phyloP scores from a whole-genome alignment of 2,329 filamentous ascomycete genomes.

The Hypoxylon rubiginosum region DNA sequence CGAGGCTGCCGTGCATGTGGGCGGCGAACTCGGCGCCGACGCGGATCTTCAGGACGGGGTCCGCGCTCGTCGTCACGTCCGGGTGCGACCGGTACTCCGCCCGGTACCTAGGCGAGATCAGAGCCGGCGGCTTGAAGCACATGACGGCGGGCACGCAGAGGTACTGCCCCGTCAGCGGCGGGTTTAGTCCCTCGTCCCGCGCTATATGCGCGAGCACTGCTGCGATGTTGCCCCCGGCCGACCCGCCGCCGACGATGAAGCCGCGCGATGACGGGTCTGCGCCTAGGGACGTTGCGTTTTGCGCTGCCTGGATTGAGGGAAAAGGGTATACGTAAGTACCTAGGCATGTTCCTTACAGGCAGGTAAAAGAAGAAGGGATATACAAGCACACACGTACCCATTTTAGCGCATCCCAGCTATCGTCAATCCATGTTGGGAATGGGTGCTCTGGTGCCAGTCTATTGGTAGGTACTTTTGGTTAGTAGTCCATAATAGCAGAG shows the following conservation, averaged over 20 bases:
- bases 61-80: constrained; percentile 40
- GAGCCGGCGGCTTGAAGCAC: constrained; percentile 35
- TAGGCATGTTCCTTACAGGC: not conserved
- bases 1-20: constrained; percentile 12
- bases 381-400: constrained; percentile 54
- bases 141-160: constrained; percentile 57
- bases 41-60: constrained; percentile 42
- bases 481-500: not conserved
- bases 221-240: constrained; percentile 59
- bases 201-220: constrained; percentile 57
- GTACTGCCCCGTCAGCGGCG: constrained; percentile 62
- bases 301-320: constrained; percentile 43
- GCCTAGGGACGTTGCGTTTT: constrained; percentile 56
- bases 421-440: constrained; percentile 59
- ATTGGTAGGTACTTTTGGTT: not conserved
- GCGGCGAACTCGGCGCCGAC: constrained; percentile 13
- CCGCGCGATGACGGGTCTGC: constrained; percentile 59
- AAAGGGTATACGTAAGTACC: not conserved
- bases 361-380: not conserved
- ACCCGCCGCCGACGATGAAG: constrained; percentile 64
- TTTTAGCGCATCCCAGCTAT: constrained; percentile 61
- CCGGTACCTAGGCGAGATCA: constrained; percentile 45
- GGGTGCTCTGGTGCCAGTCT: constrained; percentile 60
- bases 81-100: constrained; percentile 48
- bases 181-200: constrained; percentile 57